A percentile compares a stretch with the other conserved stretches of the same genome.
Evolutionary conservation across 495 filamentous ascomycete species (phyloP).

Genomic region (Penicillium coffeae): DNA sequence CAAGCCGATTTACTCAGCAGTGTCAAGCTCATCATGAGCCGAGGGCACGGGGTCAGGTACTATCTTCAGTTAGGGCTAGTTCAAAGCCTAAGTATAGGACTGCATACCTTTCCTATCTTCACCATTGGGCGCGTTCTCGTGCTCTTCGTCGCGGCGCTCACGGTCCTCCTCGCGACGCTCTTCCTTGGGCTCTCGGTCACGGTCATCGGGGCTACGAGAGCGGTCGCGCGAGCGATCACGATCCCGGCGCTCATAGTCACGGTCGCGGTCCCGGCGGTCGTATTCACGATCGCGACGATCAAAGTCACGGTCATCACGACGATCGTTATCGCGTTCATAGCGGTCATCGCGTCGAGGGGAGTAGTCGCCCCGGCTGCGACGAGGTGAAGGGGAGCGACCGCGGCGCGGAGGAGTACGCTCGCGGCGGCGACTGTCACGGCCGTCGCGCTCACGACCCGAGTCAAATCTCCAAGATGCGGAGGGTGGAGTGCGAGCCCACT

Average conservation of each 20-base stretch:
- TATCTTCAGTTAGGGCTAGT: slow-evolving; percentile 23
- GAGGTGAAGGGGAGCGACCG: slow-evolving; percentile 67
- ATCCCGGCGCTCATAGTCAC: slow-evolving; percentile 63
- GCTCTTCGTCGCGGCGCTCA: slow-evolving; percentile 51
- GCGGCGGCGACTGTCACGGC: slow-evolving; percentile 64
- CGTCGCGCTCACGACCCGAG: slow-evolving; percentile 71
- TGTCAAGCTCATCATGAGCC: slow-evolving; percentile 93
- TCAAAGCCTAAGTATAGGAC: neutral
- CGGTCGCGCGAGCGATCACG: slow-evolving; percentile 61
- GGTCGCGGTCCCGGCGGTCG: slow-evolving; percentile 68
- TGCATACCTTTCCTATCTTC: slow-evolving; percentile 84
- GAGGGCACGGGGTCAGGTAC: slow-evolving; percentile 73
- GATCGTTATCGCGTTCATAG: slow-evolving; percentile 67
- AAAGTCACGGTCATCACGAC: slow-evolving; percentile 62
- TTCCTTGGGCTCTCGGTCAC: slow-evolving; percentile 66
- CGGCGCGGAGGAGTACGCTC: slow-evolving; percentile 80
- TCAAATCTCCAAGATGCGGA: slow-evolving; percentile 99
- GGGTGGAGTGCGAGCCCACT: slow-evolving; percentile 98
- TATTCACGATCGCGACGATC: slow-evolving; percentile 67
- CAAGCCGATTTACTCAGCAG: slow-evolving; percentile 70
- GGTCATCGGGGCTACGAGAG: slow-evolving; percentile 56
- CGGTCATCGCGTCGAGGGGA: slow-evolving; percentile 91
- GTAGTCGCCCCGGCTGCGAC: slow-evolving; percentile 75
- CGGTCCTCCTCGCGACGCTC: slow-evolving; percentile 65
- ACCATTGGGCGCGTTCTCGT: slow-evolving; percentile 44